These are phyloP conservation scores for Sporothrix humicola DNA, from an alignment of 2,329 filamentous ascomycete genomes.

Conservation along the genomic window DNA sequence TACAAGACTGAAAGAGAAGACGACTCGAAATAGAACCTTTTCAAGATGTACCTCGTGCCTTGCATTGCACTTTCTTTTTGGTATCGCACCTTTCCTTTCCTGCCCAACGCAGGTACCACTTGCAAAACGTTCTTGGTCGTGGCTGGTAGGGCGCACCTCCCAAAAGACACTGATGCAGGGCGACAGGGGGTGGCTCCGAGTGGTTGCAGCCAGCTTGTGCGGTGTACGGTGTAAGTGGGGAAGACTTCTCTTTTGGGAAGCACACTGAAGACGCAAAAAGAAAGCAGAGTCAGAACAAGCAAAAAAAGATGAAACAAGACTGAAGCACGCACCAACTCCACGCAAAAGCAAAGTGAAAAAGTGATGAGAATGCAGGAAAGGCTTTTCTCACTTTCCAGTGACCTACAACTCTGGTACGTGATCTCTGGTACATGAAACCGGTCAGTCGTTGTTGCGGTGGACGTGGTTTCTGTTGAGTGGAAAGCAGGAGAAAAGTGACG, in stretches of 20 bases:
- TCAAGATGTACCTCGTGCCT: no score
- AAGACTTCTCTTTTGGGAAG: background rate
- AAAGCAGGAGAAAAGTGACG: no score
- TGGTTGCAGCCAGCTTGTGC: background rate
- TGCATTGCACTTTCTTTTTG: no score
- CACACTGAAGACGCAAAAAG: background rate
- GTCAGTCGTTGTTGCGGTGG: background rate
- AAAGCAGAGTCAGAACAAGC: background rate
- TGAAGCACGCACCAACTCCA: constrained; percentile 5
- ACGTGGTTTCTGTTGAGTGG: background rate
- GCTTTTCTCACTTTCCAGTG: no score
- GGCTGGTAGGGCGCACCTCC: background rate
- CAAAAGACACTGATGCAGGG: background rate
- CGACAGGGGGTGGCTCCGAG: constrained; percentile 16
- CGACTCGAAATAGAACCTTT: background rate
- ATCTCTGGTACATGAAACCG: constrained; percentile 17
- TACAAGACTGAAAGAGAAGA: background rate
- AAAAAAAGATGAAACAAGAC: constrained; percentile 4
- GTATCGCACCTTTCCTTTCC: background rate
- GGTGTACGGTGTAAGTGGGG: background rate
- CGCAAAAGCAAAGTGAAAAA: no score
- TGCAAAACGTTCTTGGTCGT: background rate
- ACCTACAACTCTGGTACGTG: background rate
- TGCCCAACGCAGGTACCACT: background rate
- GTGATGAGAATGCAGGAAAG: background rate